Percentiles rank a stretch among this genome's conserved stretches.
phyloP scores from a whole-genome alignment of 768 basidiomycete species.

The Trametopsis cervina region DNA sequence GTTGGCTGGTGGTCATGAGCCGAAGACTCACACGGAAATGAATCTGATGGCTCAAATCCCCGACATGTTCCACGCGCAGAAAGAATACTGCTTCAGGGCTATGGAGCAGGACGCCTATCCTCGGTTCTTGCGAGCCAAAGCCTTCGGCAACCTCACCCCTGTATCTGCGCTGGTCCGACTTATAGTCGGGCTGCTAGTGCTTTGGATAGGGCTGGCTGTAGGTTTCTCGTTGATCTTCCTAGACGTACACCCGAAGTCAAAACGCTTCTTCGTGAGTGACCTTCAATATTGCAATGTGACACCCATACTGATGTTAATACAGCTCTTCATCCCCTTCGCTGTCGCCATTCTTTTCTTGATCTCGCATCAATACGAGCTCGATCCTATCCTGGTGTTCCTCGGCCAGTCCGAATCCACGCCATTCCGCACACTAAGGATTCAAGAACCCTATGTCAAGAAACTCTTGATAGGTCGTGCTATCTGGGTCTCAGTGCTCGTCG shows the following conservation, averaged over 20 bases:
- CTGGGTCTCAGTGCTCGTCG: conserved; percentile 82
- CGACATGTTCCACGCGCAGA: conserved; percentile 95
- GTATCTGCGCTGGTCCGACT: conserved; percentile 84
- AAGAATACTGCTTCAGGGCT: conserved; percentile 93
- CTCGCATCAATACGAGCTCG: conserved; percentile 95
- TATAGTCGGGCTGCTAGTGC: conserved; percentile 71
- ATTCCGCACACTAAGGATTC: conserved; percentile 87
- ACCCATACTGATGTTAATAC: conserved; percentile 3
- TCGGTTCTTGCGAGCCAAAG: conserved; percentile 91
- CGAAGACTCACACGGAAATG: conserved; percentile 60
- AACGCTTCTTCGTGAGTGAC: conserved; percentile 86
- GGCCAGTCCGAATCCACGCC: conserved; percentile 95
- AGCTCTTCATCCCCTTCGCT: conserved; percentile 94
- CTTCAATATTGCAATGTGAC: not conserved
- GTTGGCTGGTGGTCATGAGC: conserved; percentile 65
- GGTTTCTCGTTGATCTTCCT: conserved; percentile 92
- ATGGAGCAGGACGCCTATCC: conserved; percentile 96
- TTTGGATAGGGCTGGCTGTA: conserved; percentile 93
- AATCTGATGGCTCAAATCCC: conserved; percentile 83
- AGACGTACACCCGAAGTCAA: conserved; percentile 87
- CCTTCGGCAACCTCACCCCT: conserved; percentile 96
- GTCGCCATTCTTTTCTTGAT: conserved; percentile 87
- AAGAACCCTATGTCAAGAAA: conserved; percentile 92
- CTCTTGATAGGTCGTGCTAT: conserved; percentile 84
- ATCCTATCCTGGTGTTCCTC: conserved; percentile 91